phyloP scores from a whole-genome alignment of 345 rosid species.

The Eutrema heterophyllum region DNA sequence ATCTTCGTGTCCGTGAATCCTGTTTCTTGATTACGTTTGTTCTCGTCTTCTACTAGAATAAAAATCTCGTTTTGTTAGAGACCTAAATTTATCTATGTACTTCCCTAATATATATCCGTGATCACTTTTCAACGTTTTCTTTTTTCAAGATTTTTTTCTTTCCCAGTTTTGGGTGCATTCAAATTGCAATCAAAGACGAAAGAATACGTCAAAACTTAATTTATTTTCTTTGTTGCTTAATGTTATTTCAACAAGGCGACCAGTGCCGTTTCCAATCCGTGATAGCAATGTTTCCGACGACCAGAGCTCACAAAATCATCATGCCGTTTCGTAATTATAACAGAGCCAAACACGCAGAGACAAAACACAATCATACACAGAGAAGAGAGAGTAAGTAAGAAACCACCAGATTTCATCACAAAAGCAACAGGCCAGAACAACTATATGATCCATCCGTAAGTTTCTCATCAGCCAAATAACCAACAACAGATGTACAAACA shows the following conservation, averaged over 20 bases:
- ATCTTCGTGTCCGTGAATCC: neutral
- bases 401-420: neutral
- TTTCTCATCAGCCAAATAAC: constrained; percentile 1
- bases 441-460: neutral
- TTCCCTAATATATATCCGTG: neutral
- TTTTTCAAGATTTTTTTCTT: neutral
- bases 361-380: neutral
- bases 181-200: neutral
- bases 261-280: neutral
- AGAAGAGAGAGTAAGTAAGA: neutral
- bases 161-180: neutral
- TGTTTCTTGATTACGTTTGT: neutral
- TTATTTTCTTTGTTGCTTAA: neutral
- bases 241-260: neutral
- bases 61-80: neutral
- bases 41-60: neutral
- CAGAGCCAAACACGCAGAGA: constrained; percentile 10
- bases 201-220: too few species aligned
- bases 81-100: neutral
- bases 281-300: neutral
- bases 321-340: neutral
- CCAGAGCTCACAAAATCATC: neutral
- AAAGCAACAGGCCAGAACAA: constrained; percentile 5
- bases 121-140: neutral
- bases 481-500: neutral